Conservation (phyloP, 2,329 filamentous ascomycete genomes). For the Verticillium nubilum region DNA sequence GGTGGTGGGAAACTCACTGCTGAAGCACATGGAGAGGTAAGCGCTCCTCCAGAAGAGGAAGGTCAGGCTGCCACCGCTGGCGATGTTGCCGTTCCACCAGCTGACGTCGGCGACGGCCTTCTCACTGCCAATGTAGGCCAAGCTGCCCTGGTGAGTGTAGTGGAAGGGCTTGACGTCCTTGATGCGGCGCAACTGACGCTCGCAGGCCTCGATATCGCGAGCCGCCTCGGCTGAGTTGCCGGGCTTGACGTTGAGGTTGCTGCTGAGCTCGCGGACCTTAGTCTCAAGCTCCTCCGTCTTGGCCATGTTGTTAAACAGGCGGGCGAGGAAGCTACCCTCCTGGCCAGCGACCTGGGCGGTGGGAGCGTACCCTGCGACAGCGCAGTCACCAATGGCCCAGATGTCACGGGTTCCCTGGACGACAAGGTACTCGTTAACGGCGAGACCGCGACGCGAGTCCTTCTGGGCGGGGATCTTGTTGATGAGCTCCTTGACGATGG, state of each 20-base stretch:
- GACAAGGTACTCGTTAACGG: conserved; percentile 97
- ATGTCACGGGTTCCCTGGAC: conserved; percentile 96
- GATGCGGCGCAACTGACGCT: conserved; percentile 80
- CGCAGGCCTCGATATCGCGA: conserved; percentile 74
- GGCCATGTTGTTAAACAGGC: conserved; percentile 98
- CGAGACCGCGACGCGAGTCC: conserved; percentile 87
- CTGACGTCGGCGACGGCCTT: conserved; percentile 95
- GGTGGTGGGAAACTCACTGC: conserved; percentile 62
- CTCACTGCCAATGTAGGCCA: conserved; percentile 98
- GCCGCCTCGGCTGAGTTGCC: conserved; percentile 63
- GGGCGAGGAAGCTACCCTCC: conserved; percentile 90
- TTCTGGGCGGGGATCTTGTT: conserved; percentile 88
- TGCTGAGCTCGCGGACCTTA: conserved; percentile 66
- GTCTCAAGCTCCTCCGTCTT: conserved; percentile 80
- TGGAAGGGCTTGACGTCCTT: conserved; percentile 97
- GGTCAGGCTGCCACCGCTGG: conserved; percentile 86
- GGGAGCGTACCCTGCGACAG: conserved; percentile 93
- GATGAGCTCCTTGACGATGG: conserved; percentile 88
- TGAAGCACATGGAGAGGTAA: conserved; percentile 99
- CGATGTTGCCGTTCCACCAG: conserved; percentile 96
- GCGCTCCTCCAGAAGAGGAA: conserved; percentile 98
- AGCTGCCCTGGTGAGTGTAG: conserved; percentile 94
- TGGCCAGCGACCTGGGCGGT: conserved; percentile 95
- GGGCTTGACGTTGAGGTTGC: conserved; percentile 53
- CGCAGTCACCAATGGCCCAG: conserved; percentile 97